A percentile compares a stretch with the other conserved stretches of the same genome.
These are phyloP conservation scores for Moesziomyces antarcticus DNA, from an alignment of 1,284 basidiomycete species.

Conservation along the genomic window DNA sequence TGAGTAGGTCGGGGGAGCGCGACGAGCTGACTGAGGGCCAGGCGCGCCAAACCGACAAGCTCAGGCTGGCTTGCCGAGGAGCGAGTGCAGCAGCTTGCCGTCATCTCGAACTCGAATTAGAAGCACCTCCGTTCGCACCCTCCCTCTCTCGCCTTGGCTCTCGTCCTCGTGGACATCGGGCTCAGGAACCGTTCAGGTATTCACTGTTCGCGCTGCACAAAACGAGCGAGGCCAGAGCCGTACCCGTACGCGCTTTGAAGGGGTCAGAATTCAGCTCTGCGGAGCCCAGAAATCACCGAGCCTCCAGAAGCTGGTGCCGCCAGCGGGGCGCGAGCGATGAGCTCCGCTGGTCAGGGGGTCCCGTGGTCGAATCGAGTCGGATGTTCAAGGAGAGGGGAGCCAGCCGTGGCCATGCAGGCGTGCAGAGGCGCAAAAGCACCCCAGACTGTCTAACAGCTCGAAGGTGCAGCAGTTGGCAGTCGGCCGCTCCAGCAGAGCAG, in stretches of 20 bases:
- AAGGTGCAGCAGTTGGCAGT: not conserved
- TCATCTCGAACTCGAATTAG: conserved; percentile 12
- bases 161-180: too few species aligned
- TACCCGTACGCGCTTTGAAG: not conserved
- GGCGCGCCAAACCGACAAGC: not conserved
- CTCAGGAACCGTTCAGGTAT: too few species aligned
- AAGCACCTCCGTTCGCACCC: not conserved
- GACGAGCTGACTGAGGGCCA: too few species aligned
- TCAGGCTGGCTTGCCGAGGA: conserved; percentile 8
- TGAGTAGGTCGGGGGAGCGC: too few species aligned
- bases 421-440: not conserved
- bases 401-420: not conserved
- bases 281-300: not conserved
- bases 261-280: not conserved
- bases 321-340: too few species aligned
- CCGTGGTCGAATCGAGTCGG: too few species aligned
- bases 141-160: not conserved
- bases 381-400: not conserved
- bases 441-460: not conserved
- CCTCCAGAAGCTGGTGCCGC: not conserved
- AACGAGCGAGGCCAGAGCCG: too few species aligned
- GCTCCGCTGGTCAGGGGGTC: too few species aligned
- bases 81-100: conserved; percentile 19
- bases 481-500: too few species aligned
- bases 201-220: too few species aligned